Percentiles rank a stretch among this genome's conserved stretches.
Conservation (phyloP, 108 stramenopile species). For the Cylindrotheca closterium region DNA sequence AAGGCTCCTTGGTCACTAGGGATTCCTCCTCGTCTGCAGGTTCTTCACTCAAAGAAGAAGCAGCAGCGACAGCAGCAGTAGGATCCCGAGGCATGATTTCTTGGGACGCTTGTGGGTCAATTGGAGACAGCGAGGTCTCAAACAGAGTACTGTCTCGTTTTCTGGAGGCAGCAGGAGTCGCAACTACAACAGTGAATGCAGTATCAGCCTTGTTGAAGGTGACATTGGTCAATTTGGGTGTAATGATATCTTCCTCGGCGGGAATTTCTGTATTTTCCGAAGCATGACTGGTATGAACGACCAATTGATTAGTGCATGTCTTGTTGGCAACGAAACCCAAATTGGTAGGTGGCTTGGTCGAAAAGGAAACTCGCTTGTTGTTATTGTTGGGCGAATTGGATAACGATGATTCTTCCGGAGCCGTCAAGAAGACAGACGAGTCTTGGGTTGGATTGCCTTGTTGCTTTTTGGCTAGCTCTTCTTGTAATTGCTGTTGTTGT, state of each 20-base stretch:
- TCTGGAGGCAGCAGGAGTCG: no score
- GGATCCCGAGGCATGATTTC: no score
- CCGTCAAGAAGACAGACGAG: no score
- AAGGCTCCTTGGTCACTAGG: background rate
- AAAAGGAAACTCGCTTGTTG: background rate
- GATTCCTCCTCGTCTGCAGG: background rate
- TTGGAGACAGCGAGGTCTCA: slow-evolving; percentile 6
- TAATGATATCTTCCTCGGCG: no score
- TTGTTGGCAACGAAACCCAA: background rate
- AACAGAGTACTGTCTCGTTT: no score
- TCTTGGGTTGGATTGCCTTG: no score
- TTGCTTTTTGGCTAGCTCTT: slow-evolving; percentile 1
- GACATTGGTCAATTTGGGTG: background rate
- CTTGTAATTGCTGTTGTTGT: slow-evolving; percentile 9
- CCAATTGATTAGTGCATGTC: background rate
- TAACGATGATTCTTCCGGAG: background rate
- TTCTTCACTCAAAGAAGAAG: background rate
- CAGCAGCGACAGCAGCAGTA: background rate
- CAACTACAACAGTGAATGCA: background rate
- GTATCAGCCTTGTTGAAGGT: background rate
- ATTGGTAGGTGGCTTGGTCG: background rate
- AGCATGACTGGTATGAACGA: background rate
- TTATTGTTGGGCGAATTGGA: no score
- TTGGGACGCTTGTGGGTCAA: background rate
- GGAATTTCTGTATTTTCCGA: no score